Evolutionary conservation across 2,329 filamentous ascomycete genomes (phyloP), one percentile per base, ranked within the genome.

Genomic region (Clonostachys rhizophaga): DNA sequence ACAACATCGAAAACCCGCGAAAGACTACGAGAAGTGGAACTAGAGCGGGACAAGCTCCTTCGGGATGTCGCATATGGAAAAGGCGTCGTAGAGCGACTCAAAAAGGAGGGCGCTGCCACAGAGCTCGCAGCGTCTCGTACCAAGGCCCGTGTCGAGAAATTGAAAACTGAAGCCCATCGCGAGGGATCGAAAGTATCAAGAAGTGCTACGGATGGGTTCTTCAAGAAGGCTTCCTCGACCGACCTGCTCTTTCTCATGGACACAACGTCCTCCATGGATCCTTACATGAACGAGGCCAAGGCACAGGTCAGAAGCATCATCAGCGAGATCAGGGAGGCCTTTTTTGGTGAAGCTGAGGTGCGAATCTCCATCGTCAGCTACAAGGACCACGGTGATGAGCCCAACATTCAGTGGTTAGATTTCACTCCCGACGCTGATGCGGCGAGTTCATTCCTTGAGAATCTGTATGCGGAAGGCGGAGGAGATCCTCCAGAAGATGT

Each of bases 231-330:
- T 2, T 67, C 59, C 46, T 59, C 65, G 1, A 67, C 62, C 5
- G 66, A 69, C 43, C 30, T 69, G 34, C 47, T 69, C 1, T 69
- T 69, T 42, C 56, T 69, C 30, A 61, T 68, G 11, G 66, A 69
- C 47, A 64, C 61, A 1, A 69, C 66, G 0, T 47, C 47, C 0
- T 69, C 66, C 1, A 69, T 69, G 66, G 9, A 14, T 0, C 34
- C 45, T 0, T 59, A 63, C 43, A 64, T 69, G n/a, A 47, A 57
- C 1, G 59, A 60, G 2, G 64, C 64, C 9, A 68, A 66, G 42
- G 44, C 55, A 3, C 65, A 69, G 44, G 58, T 69, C 41, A 56
- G 50, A 47, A 55, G 45, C 43, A 68, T 68, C 34, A 53, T 68
- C 13, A 45, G 50, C 5, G 64, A 67, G 7, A 61, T 68, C 45